A percentile compares a stretch with the other conserved stretches of the same genome.
Evolutionary conservation across 495 filamentous ascomycete genomes (phyloP).

Genomic region (Daldinia decipiens): DNA sequence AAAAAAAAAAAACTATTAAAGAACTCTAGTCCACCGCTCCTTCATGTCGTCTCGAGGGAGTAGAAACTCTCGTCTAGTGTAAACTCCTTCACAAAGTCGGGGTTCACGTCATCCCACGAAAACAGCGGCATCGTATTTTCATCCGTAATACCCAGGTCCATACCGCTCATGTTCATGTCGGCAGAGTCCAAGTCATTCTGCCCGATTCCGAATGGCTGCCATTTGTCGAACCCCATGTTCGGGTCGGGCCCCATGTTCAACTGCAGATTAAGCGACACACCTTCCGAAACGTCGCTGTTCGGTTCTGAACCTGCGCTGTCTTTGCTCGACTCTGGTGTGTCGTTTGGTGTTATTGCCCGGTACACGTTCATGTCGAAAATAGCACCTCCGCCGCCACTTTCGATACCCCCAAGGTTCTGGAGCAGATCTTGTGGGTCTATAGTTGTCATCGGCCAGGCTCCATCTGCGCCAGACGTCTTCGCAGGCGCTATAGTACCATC

Average conservation of each 20-base stretch:
- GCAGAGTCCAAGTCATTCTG: slow-evolving; percentile 2
- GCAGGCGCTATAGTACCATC: slow-evolving; percentile 28
- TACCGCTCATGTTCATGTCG: slow-evolving; percentile 16
- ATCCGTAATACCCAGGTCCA: slow-evolving; percentile 12
- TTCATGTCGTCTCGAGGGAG: slow-evolving; percentile 53
- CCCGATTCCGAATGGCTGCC: slow-evolving; percentile 54
- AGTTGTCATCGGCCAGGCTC: slow-evolving; percentile 53
- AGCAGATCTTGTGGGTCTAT: slow-evolving; percentile 61
- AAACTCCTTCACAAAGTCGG: slow-evolving; percentile 56
- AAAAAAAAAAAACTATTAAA: slow-evolving; percentile 1
- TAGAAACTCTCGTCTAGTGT: slow-evolving; percentile 55
- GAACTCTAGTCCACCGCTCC: not conserved
- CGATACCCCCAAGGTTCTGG: slow-evolving; percentile 45
- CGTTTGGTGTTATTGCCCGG: slow-evolving; percentile 61
- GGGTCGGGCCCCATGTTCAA: slow-evolving; percentile 57
- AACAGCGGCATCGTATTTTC: slow-evolving; percentile 35
- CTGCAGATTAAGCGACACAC: slow-evolving; percentile 49
- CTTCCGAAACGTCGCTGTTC: slow-evolving; percentile 64
- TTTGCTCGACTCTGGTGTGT: slow-evolving; percentile 67
- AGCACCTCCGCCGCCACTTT: slow-evolving; percentile 53
- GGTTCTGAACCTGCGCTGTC: slow-evolving; percentile 63
- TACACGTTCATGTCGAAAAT: slow-evolving; percentile 60
- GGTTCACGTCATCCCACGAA: slow-evolving; percentile 54
- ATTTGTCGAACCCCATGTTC: slow-evolving; percentile 57
- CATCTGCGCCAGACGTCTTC: slow-evolving; percentile 33